Percentiles rank a stretch among this genome's conserved stretches.
Evolutionary conservation across 2,329 filamentous ascomycete species (phyloP).

Genomic region (Trichophyton verrucosum): DNA sequence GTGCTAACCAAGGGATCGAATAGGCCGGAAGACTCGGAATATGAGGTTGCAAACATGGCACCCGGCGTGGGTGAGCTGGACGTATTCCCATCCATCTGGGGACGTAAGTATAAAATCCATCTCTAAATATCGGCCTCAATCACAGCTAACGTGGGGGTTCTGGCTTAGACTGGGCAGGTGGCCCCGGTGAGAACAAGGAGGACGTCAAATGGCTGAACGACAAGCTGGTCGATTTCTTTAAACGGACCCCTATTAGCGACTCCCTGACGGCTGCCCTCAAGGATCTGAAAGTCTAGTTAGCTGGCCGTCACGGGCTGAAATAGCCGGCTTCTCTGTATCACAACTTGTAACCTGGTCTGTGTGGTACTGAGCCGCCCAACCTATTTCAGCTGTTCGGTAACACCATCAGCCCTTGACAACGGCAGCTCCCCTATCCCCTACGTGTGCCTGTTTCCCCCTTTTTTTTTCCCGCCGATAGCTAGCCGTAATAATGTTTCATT

Average conservation of each 20-base stretch:
- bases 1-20: conserved; percentile 5
- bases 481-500: not conserved
- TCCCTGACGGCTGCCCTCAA: not conserved
- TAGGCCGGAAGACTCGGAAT: conserved; percentile 62
- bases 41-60: conserved; percentile 54
- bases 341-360: not conserved
- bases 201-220: conserved; percentile 62
- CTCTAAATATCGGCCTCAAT: not conserved
- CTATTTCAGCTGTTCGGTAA: not conserved
- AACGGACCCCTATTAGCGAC: conserved; percentile 11
- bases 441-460: not conserved
- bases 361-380: not conserved
- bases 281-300: not conserved
- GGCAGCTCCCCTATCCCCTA: not conserved
- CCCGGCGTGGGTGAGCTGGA: conserved; percentile 45
- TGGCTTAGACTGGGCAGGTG: conserved; percentile 46
- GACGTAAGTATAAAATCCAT: conserved; percentile 35
- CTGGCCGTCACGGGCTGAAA: not conserved
- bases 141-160: not conserved
- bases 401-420: not conserved
- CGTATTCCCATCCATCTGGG: conserved; percentile 52
- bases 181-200: conserved; percentile 57
- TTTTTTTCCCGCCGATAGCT: not conserved
- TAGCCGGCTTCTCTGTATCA: not conserved
- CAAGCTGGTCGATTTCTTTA: conserved; percentile 44